These are phyloP conservation scores for Daphne laureola DNA, from an alignment of 441 rosid species.

Conservation along the genomic window DNA sequence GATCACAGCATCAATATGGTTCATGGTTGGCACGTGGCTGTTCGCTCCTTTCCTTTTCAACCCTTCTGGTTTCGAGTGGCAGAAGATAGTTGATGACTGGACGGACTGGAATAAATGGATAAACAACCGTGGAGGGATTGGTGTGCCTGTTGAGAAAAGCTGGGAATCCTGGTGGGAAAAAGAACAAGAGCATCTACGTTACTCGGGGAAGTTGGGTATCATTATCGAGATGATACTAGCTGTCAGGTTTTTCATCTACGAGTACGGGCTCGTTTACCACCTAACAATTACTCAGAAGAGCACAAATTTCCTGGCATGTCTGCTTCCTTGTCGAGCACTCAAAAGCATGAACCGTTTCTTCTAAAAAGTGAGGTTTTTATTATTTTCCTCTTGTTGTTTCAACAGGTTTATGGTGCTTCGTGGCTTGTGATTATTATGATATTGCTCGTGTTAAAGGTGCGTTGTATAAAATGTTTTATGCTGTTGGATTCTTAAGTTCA, in stretches of 20 bases:
- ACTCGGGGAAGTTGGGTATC: constrained; percentile 59
- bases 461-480: constrained; percentile 1
- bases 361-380: not conserved
- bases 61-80: constrained; percentile 98
- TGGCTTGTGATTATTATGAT: constrained; percentile 56
- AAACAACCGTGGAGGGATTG: constrained; percentile 60
- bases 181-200: constrained; percentile 58
- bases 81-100: constrained; percentile 73
- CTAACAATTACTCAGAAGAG: constrained; percentile 37
- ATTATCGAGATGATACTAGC: constrained; percentile 58
- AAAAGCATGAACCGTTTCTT: not conserved
- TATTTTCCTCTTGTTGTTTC: constrained; percentile 8
- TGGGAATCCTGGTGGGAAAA: constrained; percentile 96
- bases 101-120: constrained; percentile 81
- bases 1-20: constrained; percentile 80
- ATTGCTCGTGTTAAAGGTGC: constrained; percentile 56
- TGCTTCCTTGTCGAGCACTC: not conserved
- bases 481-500: no score
- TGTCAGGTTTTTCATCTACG: constrained; percentile 61
- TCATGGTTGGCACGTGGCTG: constrained; percentile 86
- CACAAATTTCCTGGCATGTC: constrained; percentile 39
- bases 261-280: constrained; percentile 73
- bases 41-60: constrained; percentile 94
- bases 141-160: constrained; percentile 68
- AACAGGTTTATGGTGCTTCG: constrained; percentile 53